Conservation (phyloP, 1,139 yeast species). For the Saccharomycopsis crataegensis region DNA sequence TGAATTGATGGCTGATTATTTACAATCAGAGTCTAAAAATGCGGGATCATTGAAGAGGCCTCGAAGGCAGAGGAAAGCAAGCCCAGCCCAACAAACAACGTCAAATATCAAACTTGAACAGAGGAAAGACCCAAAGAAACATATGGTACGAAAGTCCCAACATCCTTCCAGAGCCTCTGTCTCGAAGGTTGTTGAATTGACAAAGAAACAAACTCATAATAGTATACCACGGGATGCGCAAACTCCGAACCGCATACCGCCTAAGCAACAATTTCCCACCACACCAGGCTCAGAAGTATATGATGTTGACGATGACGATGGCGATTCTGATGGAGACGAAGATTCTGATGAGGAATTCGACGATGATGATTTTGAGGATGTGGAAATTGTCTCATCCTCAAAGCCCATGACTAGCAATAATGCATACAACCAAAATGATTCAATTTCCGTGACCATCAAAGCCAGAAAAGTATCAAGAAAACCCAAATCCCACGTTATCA, state of each 20-base stretch:
- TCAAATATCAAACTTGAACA: slow-evolving; percentile 29
- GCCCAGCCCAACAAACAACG: neutral
- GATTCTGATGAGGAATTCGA: slow-evolving; percentile 34
- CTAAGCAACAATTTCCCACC: neutral
- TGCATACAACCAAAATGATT: slow-evolving; percentile 21
- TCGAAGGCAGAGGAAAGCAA: neutral
- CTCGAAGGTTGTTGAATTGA: neutral
- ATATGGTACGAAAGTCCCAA: slow-evolving; percentile 40
- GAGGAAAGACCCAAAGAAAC: slow-evolving; percentile 59
- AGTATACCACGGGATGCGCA: neutral
- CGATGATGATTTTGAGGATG: slow-evolving; percentile 34
- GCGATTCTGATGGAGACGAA: slow-evolving; percentile 25
- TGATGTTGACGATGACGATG: slow-evolving; percentile 21
- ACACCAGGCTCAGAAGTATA: slow-evolving; percentile 3
- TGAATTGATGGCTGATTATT: slow-evolving; percentile 7
- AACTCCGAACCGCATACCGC: neutral
- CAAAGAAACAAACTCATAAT: neutral
- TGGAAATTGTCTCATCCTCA: slow-evolving; percentile 20
- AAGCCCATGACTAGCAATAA: neutral
- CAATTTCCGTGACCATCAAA: slow-evolving; percentile 22
- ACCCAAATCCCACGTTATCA: slow-evolving; percentile 27
- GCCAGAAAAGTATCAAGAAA: neutral
- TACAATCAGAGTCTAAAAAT: neutral
- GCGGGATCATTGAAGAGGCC: neutral
- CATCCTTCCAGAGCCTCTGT: neutral